phyloP scores from a whole-genome alignment of 768 basidiomycete genomes.

The Kwoniella dejecticola region DNA sequence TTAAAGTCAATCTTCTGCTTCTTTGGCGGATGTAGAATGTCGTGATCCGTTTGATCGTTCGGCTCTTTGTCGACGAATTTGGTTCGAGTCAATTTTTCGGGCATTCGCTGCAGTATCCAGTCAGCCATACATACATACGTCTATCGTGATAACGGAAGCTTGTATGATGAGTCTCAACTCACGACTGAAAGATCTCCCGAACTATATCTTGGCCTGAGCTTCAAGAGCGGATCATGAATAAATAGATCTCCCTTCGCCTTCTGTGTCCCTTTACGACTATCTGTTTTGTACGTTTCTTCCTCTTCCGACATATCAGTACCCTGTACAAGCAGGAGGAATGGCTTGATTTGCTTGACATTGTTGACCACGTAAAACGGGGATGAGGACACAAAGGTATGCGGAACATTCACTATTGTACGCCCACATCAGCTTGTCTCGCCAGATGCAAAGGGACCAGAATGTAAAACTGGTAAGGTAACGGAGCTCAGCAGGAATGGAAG shows the following conservation, averaged over 20 bases:
- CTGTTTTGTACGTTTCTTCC: not conserved
- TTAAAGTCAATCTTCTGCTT: not conserved
- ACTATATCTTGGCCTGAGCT: constrained; percentile 10
- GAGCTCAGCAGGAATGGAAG: too few relatives aligned
- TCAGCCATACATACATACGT: too few relatives aligned
- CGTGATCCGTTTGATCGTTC: constrained; percentile 23
- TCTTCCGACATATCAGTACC: constrained; percentile 10
- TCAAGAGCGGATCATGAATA: constrained; percentile 33
- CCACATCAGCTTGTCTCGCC: too few relatives aligned
- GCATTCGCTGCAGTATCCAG: constrained; percentile 24
- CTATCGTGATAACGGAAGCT: too few relatives aligned
- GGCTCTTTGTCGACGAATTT: constrained; percentile 28
- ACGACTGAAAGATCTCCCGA: constrained; percentile 25
- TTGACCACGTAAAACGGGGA: constrained; percentile 39
- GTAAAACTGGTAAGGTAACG: not conserved
- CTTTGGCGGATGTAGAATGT: constrained; percentile 14
- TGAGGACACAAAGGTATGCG: constrained; percentile 26
- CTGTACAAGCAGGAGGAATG: constrained; percentile 38
- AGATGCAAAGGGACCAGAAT: too few relatives aligned
- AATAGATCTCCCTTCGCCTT: constrained; percentile 19
- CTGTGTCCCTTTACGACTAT: not conserved
- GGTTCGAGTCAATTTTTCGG: constrained; percentile 24
- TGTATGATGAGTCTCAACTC: too few relatives aligned
- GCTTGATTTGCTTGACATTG: constrained; percentile 44
- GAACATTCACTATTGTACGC: constrained; percentile 34